Percentiles rank a stretch among this genome's conserved stretches.
Evolutionary conservation across 805 yeast species (phyloP).

Genomic region (Yarrowia sp.): DNA sequence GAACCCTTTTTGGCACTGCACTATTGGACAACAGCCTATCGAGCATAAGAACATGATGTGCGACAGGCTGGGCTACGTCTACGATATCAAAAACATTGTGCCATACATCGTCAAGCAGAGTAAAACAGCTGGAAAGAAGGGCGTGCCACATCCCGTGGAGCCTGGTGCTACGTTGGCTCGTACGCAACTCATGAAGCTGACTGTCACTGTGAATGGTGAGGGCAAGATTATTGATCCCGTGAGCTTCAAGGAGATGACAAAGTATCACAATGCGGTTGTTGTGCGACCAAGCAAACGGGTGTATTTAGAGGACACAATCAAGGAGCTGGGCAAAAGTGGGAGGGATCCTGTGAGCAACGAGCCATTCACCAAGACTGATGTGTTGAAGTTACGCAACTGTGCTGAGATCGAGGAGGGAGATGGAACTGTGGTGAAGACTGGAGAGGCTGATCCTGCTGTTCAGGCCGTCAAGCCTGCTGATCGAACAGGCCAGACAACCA

Average conservation of each 20-base stretch:
- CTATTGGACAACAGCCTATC: slow-evolving; percentile 37
- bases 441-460: slow-evolving; percentile 28
- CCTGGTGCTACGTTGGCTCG: slow-evolving; percentile 31
- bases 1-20: slow-evolving; percentile 37
- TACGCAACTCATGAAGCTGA: slow-evolving; percentile 32
- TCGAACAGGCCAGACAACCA: slow-evolving; percentile 2
- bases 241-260: slow-evolving; percentile 35
- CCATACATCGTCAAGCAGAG: slow-evolving; percentile 33
- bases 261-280: slow-evolving; percentile 33
- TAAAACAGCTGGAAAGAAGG: slow-evolving; percentile 26
- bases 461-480: neutral
- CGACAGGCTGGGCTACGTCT: slow-evolving; percentile 36
- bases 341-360: slow-evolving; percentile 37
- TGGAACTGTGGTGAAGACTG: neutral
- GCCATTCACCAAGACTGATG: slow-evolving; percentile 33
- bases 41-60: slow-evolving; percentile 32
- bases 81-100: slow-evolving; percentile 35
- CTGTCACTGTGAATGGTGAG: slow-evolving; percentile 32
- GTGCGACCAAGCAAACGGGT: slow-evolving; percentile 37
- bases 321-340: slow-evolving; percentile 35
- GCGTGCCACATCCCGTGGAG: slow-evolving; percentile 12
- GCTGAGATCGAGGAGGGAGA: neutral
- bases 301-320: slow-evolving; percentile 35
- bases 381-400: slow-evolving; percentile 27
- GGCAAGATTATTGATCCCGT: slow-evolving; percentile 38